phyloP scores from a whole-genome alignment of 2,329 filamentous ascomycete species.

The Herpotrichia juniperi region DNA sequence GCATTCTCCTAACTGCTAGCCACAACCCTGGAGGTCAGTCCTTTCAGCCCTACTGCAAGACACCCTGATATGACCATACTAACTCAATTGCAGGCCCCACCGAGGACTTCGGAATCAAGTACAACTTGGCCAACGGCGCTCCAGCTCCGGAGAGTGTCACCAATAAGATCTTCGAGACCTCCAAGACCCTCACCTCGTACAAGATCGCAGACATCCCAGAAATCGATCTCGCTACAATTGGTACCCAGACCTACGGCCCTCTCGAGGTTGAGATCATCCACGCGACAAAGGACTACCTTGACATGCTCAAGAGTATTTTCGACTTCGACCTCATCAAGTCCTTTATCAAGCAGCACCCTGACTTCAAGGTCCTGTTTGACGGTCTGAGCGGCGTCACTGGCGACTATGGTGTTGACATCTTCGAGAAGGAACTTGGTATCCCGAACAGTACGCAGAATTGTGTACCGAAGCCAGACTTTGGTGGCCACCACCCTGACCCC shows the following conservation, averaged over 20 bases:
- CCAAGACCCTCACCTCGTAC: slow-evolving; percentile 89
- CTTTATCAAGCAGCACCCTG: slow-evolving; percentile 83
- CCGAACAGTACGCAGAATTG: slow-evolving; percentile 88
- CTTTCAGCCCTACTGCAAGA: not conserved
- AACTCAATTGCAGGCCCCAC: slow-evolving; percentile 69
- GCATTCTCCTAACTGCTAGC: slow-evolving; percentile 94
- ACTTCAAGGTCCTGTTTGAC: slow-evolving; percentile 98
- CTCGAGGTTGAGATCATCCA: slow-evolving; percentile 96
- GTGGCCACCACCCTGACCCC: slow-evolving; percentile 95
- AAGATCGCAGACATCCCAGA: slow-evolving; percentile 88
- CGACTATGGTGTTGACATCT: slow-evolving; percentile 92
- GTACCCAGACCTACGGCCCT: slow-evolving; percentile 80
- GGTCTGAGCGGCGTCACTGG: slow-evolving; percentile 94
- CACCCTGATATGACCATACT: slow-evolving; percentile 7
- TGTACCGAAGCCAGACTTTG: slow-evolving; percentile 90
- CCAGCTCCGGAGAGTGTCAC: slow-evolving; percentile 95
- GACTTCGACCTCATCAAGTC: slow-evolving; percentile 95
- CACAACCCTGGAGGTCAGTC: slow-evolving; percentile 94
- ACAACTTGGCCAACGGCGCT: slow-evolving; percentile 96
- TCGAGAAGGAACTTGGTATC: slow-evolving; percentile 89
- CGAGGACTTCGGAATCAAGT: slow-evolving; percentile 99
- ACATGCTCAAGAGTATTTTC: slow-evolving; percentile 98
- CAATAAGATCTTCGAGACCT: slow-evolving; percentile 91
- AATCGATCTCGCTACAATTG: slow-evolving; percentile 82
- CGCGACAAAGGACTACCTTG: slow-evolving; percentile 87